phyloP scores from a whole-genome alignment of 257 asterid species.

The Primulina eburnea region DNA sequence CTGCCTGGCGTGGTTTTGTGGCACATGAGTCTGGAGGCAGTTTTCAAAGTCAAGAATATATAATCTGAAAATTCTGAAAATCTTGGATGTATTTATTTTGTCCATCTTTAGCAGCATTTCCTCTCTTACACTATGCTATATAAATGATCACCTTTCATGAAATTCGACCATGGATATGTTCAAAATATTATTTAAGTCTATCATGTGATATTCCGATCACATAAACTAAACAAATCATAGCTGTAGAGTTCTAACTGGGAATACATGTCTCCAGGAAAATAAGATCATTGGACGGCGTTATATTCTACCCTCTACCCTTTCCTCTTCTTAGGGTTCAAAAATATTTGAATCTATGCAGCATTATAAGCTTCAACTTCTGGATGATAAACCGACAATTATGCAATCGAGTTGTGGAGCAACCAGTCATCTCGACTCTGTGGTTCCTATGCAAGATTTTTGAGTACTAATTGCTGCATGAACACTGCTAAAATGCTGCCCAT shows the following conservation, averaged over 20 bases:
- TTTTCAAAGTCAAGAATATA: too few species aligned
- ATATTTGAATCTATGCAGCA: neutral
- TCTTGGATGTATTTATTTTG: neutral
- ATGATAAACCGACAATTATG: neutral
- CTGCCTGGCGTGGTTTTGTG: too few species aligned
- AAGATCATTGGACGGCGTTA: neutral
- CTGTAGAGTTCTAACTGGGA: neutral
- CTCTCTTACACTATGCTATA: neutral
- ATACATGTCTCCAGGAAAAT: neutral
- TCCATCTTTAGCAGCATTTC: neutral
- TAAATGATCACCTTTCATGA: neutral
- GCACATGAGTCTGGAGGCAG: too few species aligned
- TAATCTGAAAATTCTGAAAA: neutral
- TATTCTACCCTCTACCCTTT: neutral
- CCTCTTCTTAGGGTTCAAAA: neutral
- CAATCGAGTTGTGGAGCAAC: slow-evolving; percentile 24
- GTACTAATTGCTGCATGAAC: slow-evolving; percentile 51
- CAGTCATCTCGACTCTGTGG: neutral
- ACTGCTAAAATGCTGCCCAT: slow-evolving; percentile 84
- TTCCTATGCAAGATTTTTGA: slow-evolving; percentile 26
- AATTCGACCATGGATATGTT: neutral
- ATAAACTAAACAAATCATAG: neutral
- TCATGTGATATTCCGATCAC: neutral
- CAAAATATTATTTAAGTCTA: neutral
- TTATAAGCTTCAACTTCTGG: neutral